Evolutionary conservation across 257 asterid species (phyloP).

Genomic region (Salvia miltiorrhiza): DNA sequence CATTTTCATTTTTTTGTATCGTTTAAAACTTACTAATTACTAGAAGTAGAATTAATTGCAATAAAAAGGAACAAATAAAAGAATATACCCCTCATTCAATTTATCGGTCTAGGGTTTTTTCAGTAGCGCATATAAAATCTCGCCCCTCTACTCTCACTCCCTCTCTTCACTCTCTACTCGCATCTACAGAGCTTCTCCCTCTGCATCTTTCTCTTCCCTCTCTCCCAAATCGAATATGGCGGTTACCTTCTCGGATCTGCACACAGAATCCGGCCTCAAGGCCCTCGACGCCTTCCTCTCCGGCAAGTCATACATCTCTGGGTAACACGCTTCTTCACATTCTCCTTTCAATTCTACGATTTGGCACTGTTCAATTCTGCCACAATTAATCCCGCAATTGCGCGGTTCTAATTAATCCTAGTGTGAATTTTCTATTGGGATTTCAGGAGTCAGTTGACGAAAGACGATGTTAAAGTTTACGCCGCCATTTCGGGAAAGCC

Average conservation of each 20-base stretch:
- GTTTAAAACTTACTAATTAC: too few species aligned
- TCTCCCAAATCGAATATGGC: constrained; percentile 45
- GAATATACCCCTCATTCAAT: too few species aligned
- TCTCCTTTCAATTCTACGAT: too few species aligned
- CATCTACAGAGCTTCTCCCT: constrained; percentile 13
- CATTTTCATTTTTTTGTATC: too few species aligned
- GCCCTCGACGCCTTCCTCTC: constrained; percentile 61
- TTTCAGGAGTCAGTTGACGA: constrained; percentile 58
- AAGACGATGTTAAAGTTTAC: constrained; percentile 73
- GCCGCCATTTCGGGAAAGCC: constrained; percentile 58
- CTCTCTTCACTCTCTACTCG: neutral
- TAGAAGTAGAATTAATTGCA: too few species aligned
- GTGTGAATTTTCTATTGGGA: neutral
- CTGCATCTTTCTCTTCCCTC: neutral
- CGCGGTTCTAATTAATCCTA: neutral
- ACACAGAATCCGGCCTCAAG: constrained; percentile 74
- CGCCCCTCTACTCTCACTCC: neutral
- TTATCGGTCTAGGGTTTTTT: constrained; percentile 41
- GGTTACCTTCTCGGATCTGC: constrained; percentile 74
- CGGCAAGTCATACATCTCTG: constrained; percentile 73
- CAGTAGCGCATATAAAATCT: constrained; percentile 34
- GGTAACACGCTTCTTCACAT: constrained; percentile 28
- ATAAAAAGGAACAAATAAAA: too few species aligned
- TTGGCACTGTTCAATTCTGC: neutral
- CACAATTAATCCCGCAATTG: neutral